These are phyloP conservation scores for Cadophora sp. DNA, from an alignment of 2,329 filamentous ascomycete species.

Conservation along the genomic window DNA sequence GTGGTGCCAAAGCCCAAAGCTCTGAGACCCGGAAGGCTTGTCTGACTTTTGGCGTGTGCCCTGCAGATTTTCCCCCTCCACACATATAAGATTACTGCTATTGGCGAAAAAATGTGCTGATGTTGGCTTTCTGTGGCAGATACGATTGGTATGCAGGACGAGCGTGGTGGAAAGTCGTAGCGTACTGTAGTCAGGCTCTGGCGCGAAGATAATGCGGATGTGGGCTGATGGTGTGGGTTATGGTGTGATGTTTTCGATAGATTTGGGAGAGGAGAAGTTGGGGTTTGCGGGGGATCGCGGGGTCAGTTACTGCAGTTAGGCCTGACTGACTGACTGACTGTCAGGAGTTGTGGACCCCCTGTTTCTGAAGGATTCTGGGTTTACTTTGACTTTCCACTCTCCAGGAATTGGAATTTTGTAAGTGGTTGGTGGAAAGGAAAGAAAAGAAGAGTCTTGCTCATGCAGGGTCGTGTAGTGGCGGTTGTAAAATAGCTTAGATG, in stretches of 20 bases:
- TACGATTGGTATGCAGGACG: slow-evolving; percentile 60
- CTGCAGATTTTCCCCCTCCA: not conserved
- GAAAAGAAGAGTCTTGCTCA: not conserved
- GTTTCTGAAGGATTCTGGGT: not conserved
- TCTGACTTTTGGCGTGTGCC: not conserved
- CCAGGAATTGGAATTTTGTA: not conserved
- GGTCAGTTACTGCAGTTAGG: not conserved
- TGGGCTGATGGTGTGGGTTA: not conserved
- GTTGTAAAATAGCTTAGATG: slow-evolving; percentile 9
- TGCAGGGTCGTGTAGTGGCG: not conserved
- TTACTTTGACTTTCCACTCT: not conserved
- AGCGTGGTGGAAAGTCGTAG: slow-evolving; percentile 47
- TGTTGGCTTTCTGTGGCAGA: not conserved
- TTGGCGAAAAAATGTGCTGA: not conserved
- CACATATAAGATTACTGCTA: not conserved
- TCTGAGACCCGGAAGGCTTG: not conserved
- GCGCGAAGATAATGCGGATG: not conserved
- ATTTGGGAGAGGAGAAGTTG: not conserved
- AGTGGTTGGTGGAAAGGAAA: not conserved
- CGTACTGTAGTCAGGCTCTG: not conserved
- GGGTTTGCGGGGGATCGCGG: slow-evolving; percentile 15
- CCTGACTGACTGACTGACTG: not conserved
- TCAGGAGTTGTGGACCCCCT: no score
- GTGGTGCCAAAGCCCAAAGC: not conserved
- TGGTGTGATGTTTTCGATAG: not conserved